Base-by-base conservation (phyloP, 805 yeast genomes). In the Spathaspora gorwiae region DNA sequence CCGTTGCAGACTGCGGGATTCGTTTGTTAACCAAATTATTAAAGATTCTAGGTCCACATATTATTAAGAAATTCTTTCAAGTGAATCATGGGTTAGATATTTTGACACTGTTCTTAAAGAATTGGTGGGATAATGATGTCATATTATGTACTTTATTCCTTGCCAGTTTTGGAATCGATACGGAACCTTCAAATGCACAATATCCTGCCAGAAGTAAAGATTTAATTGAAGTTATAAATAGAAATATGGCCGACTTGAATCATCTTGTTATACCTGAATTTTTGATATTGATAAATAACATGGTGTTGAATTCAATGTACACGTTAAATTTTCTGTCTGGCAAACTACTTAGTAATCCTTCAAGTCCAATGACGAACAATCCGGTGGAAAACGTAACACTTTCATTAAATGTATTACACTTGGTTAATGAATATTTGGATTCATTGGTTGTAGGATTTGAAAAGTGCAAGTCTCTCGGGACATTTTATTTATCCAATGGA, bases 1-100 rank as follows among this genome's bases (percentile, higher is more conserved):
- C 64, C 39, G 74, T 75, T 3, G 66, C 66, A 3, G 55, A 59
- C 27, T 54, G 70, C 47, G 73, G 76, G 0, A 50, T 78, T 48
- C 14, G 65, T n/a, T 59, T 87, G 11, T 57, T 87, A 14, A 64
- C 81, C 6, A 72, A 73, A 45, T 59, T 81, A 5, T 61, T 86
- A 13, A 59, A 67, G 12, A 59, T 72, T 6, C 59, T 75, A 6
- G 83, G 83, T 1, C 57, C 71, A 2, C 68, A 70, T 30, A 70
- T 73, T 2, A 75, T 76, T 43, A 70, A 65, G 26, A 62, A 73
- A 24, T 84, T 85, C 49, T 66, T 73, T 30, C 72, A 70, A 11
- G 53, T 52, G 7, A 76, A 72, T 44, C 71, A 72, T 43, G 88
- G 89, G 0, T 60, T 78, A 26, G 72, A 68, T 43, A 73, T 76